Base-by-base conservation (phyloP, 108 stramenopile species). In the Nitzschia inconspicua region DNA sequence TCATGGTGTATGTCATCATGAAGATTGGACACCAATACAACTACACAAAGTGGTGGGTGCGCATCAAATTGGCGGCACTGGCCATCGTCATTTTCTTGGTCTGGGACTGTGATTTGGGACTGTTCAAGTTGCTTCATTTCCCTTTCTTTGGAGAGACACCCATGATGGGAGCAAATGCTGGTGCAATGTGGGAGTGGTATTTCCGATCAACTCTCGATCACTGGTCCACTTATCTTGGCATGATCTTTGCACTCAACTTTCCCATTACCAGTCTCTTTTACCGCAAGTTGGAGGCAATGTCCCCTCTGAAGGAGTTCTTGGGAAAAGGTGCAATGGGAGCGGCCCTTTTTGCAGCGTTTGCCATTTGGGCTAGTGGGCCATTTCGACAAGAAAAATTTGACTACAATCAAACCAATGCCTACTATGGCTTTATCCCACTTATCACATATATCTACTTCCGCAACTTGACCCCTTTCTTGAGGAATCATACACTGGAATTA, bases 381-480 rank as follows among this genome's bases (percentile, higher is more conserved):
- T 85, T 96, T 47, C 63, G 73, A 48, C 72, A 80, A 25, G 64
- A 59, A 43, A 97, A 97, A 67, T 66, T 90, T 16, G 72, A 70
- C 3, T 98, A 97, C 91, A 98, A 98, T 78, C 51, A 65, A 28
- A 93, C 88, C n/a, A 95, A 98, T 72, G 88, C 95, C 7, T 98
- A 97, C 73, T 95, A 81, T 72, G 94, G 93, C 6, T 89, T 95
- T 25, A 68, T 98, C 30, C 96, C 98, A 3, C 62, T 99, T n/a
- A 36, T 92, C 8, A 70, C 81, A 6, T 99, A 97, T 65, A 88
- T 99, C 55, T 96, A 85, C 70, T 75, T 98, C 44, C 89, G 98
- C 48, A 99, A 98, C 60, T 39, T 96, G 46, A 92, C 94, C 5
- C 96, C 96, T 4, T 73, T 34, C 29, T 44, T 98, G 52, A 73